Evolutionary conservation across 2,329 filamentous ascomycete genomes (phyloP), one percentile per base, ranked within the genome.

Genomic region (Ramularia endophylla): DNA sequence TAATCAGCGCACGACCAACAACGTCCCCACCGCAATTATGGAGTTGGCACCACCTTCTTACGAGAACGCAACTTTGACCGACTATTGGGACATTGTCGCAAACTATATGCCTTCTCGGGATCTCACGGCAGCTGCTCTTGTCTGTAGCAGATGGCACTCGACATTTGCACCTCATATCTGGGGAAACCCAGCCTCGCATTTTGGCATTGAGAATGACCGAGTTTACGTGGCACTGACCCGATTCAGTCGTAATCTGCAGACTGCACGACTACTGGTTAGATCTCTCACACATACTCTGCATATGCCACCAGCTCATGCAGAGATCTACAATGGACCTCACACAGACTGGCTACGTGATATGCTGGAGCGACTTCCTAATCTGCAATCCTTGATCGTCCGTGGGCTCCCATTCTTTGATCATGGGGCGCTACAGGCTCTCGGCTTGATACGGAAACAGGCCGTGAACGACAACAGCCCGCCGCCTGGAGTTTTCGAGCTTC

Each of bases 171-270:
- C 75, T 2, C 71, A 74, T 47, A 66, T 81, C 1, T 81, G 78
- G 78, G 77, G 77, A 12, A 73, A 76, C 52, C 78, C 78, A 15
- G 75, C 77, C 0, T 78, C 75, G 7, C 77, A 81, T 57, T 81
- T 81, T 55, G 75, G 73, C 20, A 67, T 68, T 2, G 70, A 79
- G 38, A 76, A 80, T 53, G 77, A 80, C 54, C 72, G 70, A 7
- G 75, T 80, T 20, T 80, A 80, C 53, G 75, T 78, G 37, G 76
- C 76, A 15, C 61, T 81, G 43, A 78, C 75, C 6, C 68, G 72
- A 25, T 81, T 81, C 61, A 73, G 73, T 55, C 69, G 74, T 38
- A 76, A 70, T 8, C 60, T 81, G 17, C 72, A 68, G 38, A 72
- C 70, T 56, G 73, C 74, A 4, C 66, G 78, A 33, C 59, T 67